Evolutionary conservation across 2,329 filamentous ascomycete genomes (phyloP).

Genomic region (Herpotrichia juniperi): DNA sequence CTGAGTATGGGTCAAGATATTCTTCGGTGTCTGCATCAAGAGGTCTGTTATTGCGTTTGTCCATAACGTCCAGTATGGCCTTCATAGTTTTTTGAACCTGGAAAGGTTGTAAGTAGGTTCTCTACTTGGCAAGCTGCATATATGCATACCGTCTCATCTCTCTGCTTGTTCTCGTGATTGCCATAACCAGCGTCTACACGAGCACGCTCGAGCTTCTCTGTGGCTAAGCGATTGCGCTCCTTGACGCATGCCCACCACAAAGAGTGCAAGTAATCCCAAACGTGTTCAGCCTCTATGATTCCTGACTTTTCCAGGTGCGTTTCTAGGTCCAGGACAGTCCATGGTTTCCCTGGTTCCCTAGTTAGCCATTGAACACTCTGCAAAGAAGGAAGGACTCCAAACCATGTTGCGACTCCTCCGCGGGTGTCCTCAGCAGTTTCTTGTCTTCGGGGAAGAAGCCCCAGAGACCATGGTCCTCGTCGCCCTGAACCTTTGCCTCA

Average conservation of each 20-base stretch:
- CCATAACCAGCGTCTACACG: conserved; percentile 76
- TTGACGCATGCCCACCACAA: conserved; percentile 95
- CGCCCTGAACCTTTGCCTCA: conserved; percentile 64
- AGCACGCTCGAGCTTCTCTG: conserved; percentile 71
- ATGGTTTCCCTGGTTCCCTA: conserved; percentile 66
- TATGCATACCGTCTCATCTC: conserved; percentile 69
- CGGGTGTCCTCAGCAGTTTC: conserved; percentile 72
- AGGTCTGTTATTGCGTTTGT: conserved; percentile 75
- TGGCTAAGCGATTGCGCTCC: conserved; percentile 89
- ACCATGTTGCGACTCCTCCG: conserved; percentile 74
- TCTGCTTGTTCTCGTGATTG: conserved; percentile 66
- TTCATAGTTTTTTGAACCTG: conserved; percentile 80
- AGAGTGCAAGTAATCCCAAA: conserved; percentile 89
- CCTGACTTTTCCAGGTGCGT: conserved; percentile 63
- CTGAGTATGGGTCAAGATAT: conserved; percentile 20
- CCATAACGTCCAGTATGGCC: conserved; percentile 82
- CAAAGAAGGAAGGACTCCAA: conserved; percentile 20
- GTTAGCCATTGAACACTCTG: conserved; percentile 3
- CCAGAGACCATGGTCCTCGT: conserved; percentile 86
- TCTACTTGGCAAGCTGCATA: neutral
- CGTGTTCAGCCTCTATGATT: neutral
- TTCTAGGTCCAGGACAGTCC: conserved; percentile 84
- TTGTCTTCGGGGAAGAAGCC: conserved; percentile 78
- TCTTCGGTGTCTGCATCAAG: neutral
- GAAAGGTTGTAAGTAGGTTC: neutral